These are phyloP conservation scores for Anthostomella pinea DNA, from an alignment of 2,329 filamentous ascomycete species.

Conservation along the genomic window DNA sequence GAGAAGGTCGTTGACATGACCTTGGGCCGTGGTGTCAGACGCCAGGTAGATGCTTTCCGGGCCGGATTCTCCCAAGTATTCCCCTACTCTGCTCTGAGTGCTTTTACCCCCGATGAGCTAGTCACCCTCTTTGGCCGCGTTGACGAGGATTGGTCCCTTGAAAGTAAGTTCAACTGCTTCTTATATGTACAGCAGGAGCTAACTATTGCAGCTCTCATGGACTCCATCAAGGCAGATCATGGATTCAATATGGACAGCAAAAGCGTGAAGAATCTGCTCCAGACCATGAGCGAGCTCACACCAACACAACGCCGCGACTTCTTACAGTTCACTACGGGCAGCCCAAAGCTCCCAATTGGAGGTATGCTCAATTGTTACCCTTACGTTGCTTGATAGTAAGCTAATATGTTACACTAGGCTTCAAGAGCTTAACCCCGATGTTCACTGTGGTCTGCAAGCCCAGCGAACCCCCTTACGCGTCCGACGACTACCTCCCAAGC, in stretches of 20 bases:
- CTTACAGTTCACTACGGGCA: constrained; percentile 95
- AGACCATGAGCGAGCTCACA: constrained; percentile 87
- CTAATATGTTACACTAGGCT: constrained; percentile 59
- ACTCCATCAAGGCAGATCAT: constrained; percentile 97
- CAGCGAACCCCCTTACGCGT: constrained; percentile 88
- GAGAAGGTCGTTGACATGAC: constrained; percentile 91
- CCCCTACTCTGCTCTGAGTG: constrained; percentile 85
- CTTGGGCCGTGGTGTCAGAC: constrained; percentile 79
- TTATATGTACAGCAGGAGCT: constrained; percentile 21
- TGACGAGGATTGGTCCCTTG: constrained; percentile 95
- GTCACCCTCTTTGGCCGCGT: constrained; percentile 91
- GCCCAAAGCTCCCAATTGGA: constrained; percentile 95
- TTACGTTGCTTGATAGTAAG: neutral
- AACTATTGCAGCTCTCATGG: constrained; percentile 70
- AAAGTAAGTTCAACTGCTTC: constrained; percentile 63
- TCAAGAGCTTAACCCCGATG: constrained; percentile 95
- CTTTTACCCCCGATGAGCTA: constrained; percentile 92
- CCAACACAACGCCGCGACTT: constrained; percentile 81
- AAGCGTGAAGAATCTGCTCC: constrained; percentile 88
- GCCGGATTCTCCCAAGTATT: constrained; percentile 93
- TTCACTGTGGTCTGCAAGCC: constrained; percentile 99
- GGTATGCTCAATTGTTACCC: constrained; percentile 55
- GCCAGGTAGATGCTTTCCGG: constrained; percentile 88
- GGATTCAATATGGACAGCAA: constrained; percentile 98
- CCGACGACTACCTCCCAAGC: constrained; percentile 97